Evolutionary conservation across 306 rosid genomes (phyloP).

Genomic region (Ormosia semicastrata): DNA sequence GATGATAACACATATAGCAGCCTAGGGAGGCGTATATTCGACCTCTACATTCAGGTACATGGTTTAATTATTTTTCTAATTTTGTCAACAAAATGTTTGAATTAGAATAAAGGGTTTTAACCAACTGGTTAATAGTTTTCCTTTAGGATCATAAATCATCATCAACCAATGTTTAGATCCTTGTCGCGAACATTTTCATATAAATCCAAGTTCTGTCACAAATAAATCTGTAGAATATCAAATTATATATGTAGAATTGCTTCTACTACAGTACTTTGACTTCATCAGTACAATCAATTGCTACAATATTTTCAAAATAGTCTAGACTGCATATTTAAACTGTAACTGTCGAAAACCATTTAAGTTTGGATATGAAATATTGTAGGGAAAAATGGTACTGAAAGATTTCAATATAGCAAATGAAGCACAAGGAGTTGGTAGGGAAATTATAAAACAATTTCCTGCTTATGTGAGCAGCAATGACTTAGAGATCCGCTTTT

Average conservation of each 20-base stretch:
- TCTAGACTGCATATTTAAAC: not conserved
- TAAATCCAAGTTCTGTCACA: not conserved
- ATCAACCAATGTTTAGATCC: not conserved
- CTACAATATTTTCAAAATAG: not conserved
- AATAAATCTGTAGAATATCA: not conserved
- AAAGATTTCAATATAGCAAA: conserved; percentile 54
- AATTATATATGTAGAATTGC: not conserved
- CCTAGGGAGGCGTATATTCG: conserved; percentile 51
- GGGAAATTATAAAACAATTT: not conserved
- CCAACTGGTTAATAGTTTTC: not conserved
- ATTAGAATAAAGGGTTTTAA: not conserved
- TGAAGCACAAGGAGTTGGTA: conserved; percentile 33
- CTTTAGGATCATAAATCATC: not conserved
- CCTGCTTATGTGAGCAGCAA: conserved; percentile 17
- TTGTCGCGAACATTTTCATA: not conserved
- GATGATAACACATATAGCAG: conserved; percentile 17
- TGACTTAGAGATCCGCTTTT: conserved; percentile 48
- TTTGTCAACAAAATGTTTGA: not conserved
- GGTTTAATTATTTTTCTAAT: not conserved
- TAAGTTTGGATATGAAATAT: not conserved
- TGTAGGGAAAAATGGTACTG: conserved; percentile 33
- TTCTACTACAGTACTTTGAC: not conserved
- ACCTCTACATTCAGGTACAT: conserved; percentile 54
- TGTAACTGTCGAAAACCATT: not conserved
- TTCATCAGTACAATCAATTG: not conserved